Evolutionary conservation across 1,284 basidiomycete genomes (phyloP).

Genomic region (Moniliophthora roreri): DNA sequence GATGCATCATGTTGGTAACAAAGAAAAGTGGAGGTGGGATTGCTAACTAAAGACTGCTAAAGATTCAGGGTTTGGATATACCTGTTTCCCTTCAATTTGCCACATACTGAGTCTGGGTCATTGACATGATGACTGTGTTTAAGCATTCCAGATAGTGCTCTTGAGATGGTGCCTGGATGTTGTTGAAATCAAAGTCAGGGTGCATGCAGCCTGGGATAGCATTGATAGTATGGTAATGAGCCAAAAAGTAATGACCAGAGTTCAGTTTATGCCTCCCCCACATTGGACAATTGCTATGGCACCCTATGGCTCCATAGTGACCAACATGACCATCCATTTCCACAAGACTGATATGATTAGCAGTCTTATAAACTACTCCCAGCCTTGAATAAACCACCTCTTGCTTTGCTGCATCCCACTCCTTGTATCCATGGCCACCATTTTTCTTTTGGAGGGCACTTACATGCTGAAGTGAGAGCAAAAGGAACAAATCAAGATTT

Average conservation of each 20-base stretch:
- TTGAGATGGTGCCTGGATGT: neutral
- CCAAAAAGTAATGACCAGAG: constrained; percentile 31
- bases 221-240: constrained; percentile 25
- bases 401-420: constrained; percentile 28
- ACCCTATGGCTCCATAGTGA: constrained; percentile 32
- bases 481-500: constrained; percentile 36
- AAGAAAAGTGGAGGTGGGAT: constrained; percentile 29
- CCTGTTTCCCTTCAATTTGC: constrained; percentile 21
- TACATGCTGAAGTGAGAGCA: constrained; percentile 32
- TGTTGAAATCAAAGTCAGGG: constrained; percentile 4
- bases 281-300: constrained; percentile 30
- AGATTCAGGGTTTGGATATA: constrained; percentile 26
- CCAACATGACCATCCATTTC: constrained; percentile 32
- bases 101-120: constrained; percentile 16
- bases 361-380: constrained; percentile 26
- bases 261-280: constrained; percentile 30
- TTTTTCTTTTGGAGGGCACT: constrained; percentile 27
- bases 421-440: constrained; percentile 19
- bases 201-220: constrained; percentile 28
- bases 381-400: constrained; percentile 13
- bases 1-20: constrained; percentile 37
- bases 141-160: constrained; percentile 16
- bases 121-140: constrained; percentile 8
- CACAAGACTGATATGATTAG: constrained; percentile 21
- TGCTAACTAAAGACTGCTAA: constrained; percentile 19